Conservation (phyloP, 2,329 filamentous ascomycete species). For the Sporothrix brunneoviolacea region DNA sequence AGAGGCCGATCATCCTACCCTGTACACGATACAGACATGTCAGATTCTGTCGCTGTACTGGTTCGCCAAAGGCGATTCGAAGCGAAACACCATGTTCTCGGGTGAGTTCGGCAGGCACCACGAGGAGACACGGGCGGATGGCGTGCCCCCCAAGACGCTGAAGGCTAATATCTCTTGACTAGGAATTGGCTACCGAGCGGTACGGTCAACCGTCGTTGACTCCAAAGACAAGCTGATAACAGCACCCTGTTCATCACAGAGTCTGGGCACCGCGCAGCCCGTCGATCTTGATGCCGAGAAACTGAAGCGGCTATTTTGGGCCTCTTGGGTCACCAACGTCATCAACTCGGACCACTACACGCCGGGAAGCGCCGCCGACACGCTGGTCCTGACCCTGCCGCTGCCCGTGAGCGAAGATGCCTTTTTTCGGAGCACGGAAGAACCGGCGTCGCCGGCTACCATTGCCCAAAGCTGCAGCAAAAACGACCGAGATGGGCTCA, state of each 20-base stretch:
- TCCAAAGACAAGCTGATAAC: too few relatives aligned
- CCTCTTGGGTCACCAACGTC: neutral
- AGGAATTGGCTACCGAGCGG: too few relatives aligned
- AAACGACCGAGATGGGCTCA: too few relatives aligned
- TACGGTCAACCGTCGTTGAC: too few relatives aligned
- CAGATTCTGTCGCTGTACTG: neutral
- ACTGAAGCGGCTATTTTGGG: neutral
- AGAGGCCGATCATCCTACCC: neutral
- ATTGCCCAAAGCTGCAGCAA: too few relatives aligned
- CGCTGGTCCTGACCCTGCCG: conserved; percentile 1
- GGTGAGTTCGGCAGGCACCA: too few relatives aligned
- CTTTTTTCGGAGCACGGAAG: neutral
- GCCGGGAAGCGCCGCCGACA: neutral
- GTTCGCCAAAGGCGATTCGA: neutral
- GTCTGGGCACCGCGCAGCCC: neutral
- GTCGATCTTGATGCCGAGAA: neutral
- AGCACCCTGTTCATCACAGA: too few relatives aligned
- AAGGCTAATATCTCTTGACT: too few relatives aligned
- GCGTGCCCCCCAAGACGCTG: too few relatives aligned
- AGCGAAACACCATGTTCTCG: conserved; percentile 1
- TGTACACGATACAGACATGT: neutral
- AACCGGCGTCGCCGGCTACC: neutral
- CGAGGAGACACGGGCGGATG: too few relatives aligned
- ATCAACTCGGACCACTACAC: conserved; percentile 5
- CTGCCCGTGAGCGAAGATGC: neutral